Conservation (phyloP, 768 basidiomycete genomes). For the Pleurotus ostreatus region DNA sequence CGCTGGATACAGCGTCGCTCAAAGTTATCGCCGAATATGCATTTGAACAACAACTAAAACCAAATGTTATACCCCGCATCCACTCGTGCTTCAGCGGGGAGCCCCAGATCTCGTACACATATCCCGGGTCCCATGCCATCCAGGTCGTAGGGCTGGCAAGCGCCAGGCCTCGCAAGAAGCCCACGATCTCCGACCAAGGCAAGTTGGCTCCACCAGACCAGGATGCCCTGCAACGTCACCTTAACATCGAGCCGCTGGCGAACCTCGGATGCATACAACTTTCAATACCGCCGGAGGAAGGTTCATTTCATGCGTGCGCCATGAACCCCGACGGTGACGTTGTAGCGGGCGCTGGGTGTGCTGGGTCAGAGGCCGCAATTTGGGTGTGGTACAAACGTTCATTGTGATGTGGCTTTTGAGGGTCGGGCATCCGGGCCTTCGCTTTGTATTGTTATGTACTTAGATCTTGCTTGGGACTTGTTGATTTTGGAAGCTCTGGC, state of each 20-base stretch:
- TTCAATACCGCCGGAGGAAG: conserved; percentile 15
- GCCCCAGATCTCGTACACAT: conserved; percentile 44
- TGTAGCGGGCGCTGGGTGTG: conserved; percentile 28
- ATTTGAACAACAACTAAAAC: conserved; percentile 33
- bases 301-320: conserved; percentile 33
- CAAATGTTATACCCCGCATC: conserved; percentile 20
- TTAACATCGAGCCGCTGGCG: neutral
- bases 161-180: conserved; percentile 39
- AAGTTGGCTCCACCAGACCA: neutral
- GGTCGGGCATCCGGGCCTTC: too few species aligned
- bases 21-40: conserved; percentile 50
- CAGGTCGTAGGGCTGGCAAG: conserved; percentile 42
- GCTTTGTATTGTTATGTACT: too few species aligned
- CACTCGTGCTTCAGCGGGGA: conserved; percentile 41
- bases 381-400: conserved; percentile 34
- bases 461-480: neutral
- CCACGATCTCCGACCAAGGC: conserved; percentile 35
- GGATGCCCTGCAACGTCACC: neutral
- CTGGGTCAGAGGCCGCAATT: conserved; percentile 28
- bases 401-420: too few species aligned
- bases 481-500: neutral
- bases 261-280: neutral
- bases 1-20: conserved; percentile 51
- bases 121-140: conserved; percentile 35
- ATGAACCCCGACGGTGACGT: conserved; percentile 39